These are phyloP conservation scores for Cordyceps pruinosa DNA, from an alignment of 2,329 filamentous ascomycete genomes.

Conservation along the genomic window DNA sequence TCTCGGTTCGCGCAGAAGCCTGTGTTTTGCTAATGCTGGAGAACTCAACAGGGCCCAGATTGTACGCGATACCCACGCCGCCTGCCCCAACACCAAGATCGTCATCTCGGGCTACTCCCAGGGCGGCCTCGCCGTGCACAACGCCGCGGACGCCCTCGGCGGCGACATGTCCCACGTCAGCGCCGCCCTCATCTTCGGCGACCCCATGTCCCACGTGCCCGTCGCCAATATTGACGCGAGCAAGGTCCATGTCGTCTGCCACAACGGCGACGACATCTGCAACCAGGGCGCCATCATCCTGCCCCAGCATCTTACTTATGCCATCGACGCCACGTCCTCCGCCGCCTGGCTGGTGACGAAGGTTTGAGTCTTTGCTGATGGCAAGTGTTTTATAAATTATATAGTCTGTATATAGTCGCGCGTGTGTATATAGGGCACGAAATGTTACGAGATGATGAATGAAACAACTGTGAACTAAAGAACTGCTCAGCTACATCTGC, in stretches of 20 bases:
- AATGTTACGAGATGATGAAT: background rate
- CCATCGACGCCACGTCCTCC: conserved; percentile 17
- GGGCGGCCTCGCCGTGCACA: conserved; percentile 22
- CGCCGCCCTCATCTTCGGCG: conserved; percentile 27
- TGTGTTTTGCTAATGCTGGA: background rate
- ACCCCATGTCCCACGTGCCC: conserved; percentile 19
- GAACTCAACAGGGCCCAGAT: conserved; percentile 27
- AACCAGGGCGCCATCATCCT: conserved; percentile 22
- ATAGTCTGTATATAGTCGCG: background rate
- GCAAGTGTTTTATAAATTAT: background rate
- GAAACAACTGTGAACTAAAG: too few species aligned
- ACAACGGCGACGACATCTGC: conserved; percentile 25
- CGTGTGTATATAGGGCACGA: background rate
- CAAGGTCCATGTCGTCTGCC: conserved; percentile 20
- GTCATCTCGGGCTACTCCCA: conserved; percentile 23
- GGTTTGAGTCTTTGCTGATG: conserved; percentile 1
- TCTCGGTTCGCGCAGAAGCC: background rate
- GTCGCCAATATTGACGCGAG: conserved; percentile 19
- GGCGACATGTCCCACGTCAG: conserved; percentile 20
- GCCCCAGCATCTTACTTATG: conserved; percentile 23
- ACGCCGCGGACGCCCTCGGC: conserved; percentile 21
- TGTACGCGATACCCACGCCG: conserved; percentile 22
- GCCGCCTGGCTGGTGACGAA: conserved; percentile 19
- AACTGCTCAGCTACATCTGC: too few species aligned
- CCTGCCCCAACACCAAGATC: conserved; percentile 14